Evolutionary conservation across 164 flowering plant species (phyloP), one percentile per base, ranked within the genome.

Genomic region (Annona squamosa): DNA sequence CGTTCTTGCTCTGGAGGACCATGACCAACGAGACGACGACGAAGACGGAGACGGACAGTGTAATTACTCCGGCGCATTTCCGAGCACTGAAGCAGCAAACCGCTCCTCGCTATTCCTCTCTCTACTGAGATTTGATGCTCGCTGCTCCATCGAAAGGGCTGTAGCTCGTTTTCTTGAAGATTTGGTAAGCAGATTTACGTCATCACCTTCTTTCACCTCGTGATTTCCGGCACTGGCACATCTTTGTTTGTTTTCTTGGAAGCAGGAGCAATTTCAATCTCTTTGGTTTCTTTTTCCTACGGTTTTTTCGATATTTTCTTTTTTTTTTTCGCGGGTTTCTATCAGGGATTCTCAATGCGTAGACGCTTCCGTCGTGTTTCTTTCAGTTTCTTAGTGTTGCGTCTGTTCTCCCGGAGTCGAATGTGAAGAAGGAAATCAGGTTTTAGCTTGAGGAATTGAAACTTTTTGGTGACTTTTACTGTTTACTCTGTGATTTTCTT

Each of bases 81-180:
- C 2, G 5, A 64, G 10, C 42, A 37, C 4, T 1, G 64, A 56
- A 52, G 16, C 43, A 57, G 62, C n/a, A 5, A 56, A 4, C 37
- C 5, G 2, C 5, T 13, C 1, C 16, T 10, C 4, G 4, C 13
- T 12, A 48, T 4, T 18, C 72, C 64, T 37, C 62, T 37, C 44
- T 37, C n/a, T 56, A 26, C 37, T 47, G 18, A 18, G 18, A 12
- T 26, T 46, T 26, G 71, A 19, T 48, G 7, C 37, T 2, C 13
- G 19, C n/a, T 16, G 44, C 3, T 37, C 12, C 18, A 26, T 68
- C 71, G 9, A 43, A 64, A 43, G 47, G 3, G 10, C 44, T 67
- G 59, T 7, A 67, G 69, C 68, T 71, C 46, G 42, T 64, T 47
- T 64, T 63, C 48, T 13, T 47, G 69, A 67, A 67, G 69, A 67